Evolutionary conservation across 78 protist genomes (phyloP), one percentile per base, ranked within the genome.

Genomic region (Pigoraptor vietnamica): DNA sequence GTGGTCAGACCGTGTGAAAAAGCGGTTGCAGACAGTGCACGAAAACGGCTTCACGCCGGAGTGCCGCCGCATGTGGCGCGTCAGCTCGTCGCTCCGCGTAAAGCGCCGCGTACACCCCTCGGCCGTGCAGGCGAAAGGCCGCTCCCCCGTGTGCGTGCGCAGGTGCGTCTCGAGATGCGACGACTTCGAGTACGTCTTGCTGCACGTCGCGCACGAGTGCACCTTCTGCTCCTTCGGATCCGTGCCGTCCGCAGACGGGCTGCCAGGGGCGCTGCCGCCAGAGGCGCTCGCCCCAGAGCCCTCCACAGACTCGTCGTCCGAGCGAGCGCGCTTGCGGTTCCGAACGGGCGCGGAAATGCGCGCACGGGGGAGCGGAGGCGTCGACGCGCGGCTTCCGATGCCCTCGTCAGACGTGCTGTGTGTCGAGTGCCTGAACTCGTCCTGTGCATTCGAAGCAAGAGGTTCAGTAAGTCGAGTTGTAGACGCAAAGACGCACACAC

Each of bases 81-180:
- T 86, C 2, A 86, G 56, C 56, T 86, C 89, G 55, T 86, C 89
- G 0, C 34, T 10, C 2, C 89, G 40, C 67, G 67, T 1, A 23
- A 86, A 86, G 37, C 67, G 36, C 67, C 24, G 21, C 9, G 9
- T 24, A 33, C 89, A 86, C 0, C 56, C 56, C 36, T 2, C 39
- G 56, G 2, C 0, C 36, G 89, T 86, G 89, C 89, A 86, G 14
- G 25, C 56, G 34, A 24, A n/a, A 0, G 89, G 89, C 56, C 56
- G 0, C 23, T 86, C 89, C 2, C 89, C 89, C 9, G 89, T 38
- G 89, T 86, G 89, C 29, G 89, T 38, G 89, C 89, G 89, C 40
- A 86, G n/a, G 34, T 86, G 89, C 55, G 25, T 1, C 34, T 37
- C 32, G 24, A 86, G 89, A 39, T 86, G 89, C 33, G 37, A 34